Conservation (phyloP, 257 asterid genomes). For the Ehretia macrophylla region DNA sequence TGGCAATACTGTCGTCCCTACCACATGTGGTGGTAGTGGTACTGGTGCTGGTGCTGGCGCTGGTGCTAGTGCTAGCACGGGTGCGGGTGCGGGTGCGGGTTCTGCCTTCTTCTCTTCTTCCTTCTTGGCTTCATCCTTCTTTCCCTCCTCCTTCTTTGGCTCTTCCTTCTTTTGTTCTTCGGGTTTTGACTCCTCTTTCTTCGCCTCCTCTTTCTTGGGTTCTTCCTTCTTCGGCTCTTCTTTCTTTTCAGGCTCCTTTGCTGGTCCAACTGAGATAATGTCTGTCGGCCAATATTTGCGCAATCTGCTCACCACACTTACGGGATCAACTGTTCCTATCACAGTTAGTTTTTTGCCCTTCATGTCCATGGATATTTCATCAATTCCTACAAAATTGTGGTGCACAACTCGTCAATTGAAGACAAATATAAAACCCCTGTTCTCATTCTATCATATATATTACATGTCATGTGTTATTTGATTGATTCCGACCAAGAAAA, state of each 20-base stretch:
- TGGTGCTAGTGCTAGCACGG: neutral
- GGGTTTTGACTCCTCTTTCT: slow-evolving; percentile 26
- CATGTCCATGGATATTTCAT: slow-evolving; percentile 62
- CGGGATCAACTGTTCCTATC: slow-evolving; percentile 84
- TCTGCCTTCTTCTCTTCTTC: slow-evolving; percentile 21
- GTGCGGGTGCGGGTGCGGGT: slow-evolving; percentile 18
- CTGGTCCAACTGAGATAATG: slow-evolving; percentile 74
- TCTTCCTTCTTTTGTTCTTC: slow-evolving; percentile 33
- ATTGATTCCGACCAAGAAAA: no score
- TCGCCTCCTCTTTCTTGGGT: slow-evolving; percentile 56
- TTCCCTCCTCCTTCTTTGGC: slow-evolving; percentile 25
- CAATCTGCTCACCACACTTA: slow-evolving; percentile 67
- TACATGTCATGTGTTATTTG: neutral
- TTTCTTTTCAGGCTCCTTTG: slow-evolving; percentile 74
- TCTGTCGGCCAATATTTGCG: slow-evolving; percentile 66
- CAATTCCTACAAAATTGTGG: slow-evolving; percentile 46
- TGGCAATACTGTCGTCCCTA: slow-evolving; percentile 33
- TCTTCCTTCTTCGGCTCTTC: slow-evolving; percentile 86
- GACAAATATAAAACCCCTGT: neutral
- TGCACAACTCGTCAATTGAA: neutral
- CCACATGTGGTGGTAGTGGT: slow-evolving; percentile 18
- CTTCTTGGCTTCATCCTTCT: slow-evolving; percentile 23
- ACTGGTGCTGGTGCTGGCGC: neutral
- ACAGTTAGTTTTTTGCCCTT: slow-evolving; percentile 68
- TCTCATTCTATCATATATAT: neutral